These are phyloP conservation scores for Trichosporon coremiiforme DNA, from an alignment of 1,284 basidiomycete genomes.

Conservation along the genomic window DNA sequence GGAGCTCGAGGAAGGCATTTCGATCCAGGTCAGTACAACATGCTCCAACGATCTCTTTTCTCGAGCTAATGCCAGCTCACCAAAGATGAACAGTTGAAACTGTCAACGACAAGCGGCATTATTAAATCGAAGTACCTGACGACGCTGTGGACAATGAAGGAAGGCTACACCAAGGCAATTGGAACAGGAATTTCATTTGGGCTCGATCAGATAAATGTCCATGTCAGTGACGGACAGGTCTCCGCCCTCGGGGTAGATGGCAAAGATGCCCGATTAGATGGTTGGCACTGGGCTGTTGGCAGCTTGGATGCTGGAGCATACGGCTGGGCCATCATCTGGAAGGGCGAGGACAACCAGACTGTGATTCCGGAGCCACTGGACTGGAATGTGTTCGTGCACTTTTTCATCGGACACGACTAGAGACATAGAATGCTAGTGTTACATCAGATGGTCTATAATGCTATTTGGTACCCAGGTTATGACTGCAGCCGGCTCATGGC, in stretches of 20 bases:
- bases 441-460: slow-evolving; percentile 17
- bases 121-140: slow-evolving; percentile 38
- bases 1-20: slow-evolving; percentile 28
- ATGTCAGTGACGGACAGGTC: slow-evolving; percentile 30
- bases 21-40: slow-evolving; percentile 29
- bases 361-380: not conserved
- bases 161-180: slow-evolving; percentile 50
- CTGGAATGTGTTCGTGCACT: not conserved
- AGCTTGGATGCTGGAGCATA: slow-evolving; percentile 34
- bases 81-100: slow-evolving; percentile 30
- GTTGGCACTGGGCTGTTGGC: slow-evolving; percentile 40
- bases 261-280: slow-evolving; percentile 34
- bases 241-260: slow-evolving; percentile 42
- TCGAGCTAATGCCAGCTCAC: slow-evolving; percentile 37
- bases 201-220: slow-evolving; percentile 44
- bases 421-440: slow-evolving; percentile 12
- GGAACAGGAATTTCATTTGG: slow-evolving; percentile 51
- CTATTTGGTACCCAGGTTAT: slow-evolving; percentile 6
- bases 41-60: slow-evolving; percentile 27
- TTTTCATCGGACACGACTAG: slow-evolving; percentile 6
- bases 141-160: slow-evolving; percentile 50
- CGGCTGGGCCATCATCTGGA: slow-evolving; percentile 44
- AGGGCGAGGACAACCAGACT: slow-evolving; percentile 31
- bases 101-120: slow-evolving; percentile 26
- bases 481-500: slow-evolving; percentile 30